These are phyloP conservation scores for Scheffersomyces spartinae DNA, from an alignment of 805 yeast species.

Conservation along the genomic window DNA sequence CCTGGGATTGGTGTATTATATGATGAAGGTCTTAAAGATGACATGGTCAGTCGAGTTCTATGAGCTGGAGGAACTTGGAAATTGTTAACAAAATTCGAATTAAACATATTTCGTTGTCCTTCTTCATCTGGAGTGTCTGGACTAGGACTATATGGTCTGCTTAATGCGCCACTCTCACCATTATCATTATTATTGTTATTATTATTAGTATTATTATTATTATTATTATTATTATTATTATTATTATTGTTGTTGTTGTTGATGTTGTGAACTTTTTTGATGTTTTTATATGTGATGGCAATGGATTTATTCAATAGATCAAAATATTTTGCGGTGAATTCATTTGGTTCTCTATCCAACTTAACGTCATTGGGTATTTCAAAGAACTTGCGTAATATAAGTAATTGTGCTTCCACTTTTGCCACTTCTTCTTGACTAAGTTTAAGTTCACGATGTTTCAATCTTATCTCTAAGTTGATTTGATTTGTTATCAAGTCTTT, in stretches of 20 bases:
- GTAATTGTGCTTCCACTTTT: constrained; percentile 47
- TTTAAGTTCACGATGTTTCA: constrained; percentile 46
- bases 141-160: no score
- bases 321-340: constrained; percentile 31
- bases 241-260: constrained; percentile 26
- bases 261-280: constrained; percentile 28
- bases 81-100: no score
- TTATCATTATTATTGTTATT: no score
- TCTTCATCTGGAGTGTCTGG: no score
- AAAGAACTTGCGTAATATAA: constrained; percentile 35
- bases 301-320: constrained; percentile 23
- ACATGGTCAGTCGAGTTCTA: no score
- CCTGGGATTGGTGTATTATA: constrained; percentile 24
- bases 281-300: constrained; percentile 19
- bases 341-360: constrained; percentile 32
- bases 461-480: constrained; percentile 46
- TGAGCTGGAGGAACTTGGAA: no score
- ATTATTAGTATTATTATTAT: constrained; percentile 16
- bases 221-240: constrained; percentile 9
- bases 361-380: constrained; percentile 28
- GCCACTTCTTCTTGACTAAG: constrained; percentile 41
- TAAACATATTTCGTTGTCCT: no score
- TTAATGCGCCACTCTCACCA: no score
- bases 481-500: constrained; percentile 30
- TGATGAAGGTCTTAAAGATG: constrained; percentile 40